A percentile compares a stretch with the other conserved stretches of the same genome.
Conservation (phyloP, 1,284 basidiomycete genomes). For the Neonothopanus nambi region DNA sequence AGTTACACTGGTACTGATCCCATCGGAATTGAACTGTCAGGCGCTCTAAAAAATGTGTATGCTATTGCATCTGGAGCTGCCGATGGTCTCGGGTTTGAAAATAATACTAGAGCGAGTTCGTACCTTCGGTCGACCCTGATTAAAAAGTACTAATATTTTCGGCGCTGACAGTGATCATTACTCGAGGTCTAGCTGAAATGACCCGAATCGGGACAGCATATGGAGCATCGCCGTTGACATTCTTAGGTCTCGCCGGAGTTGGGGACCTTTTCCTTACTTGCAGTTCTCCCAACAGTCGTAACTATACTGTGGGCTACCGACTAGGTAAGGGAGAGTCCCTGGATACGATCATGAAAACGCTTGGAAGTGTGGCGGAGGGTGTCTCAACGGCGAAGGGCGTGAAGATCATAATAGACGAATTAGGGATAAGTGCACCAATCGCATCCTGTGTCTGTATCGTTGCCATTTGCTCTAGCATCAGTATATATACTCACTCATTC, state of each 20-base stretch:
- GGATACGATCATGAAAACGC: conserved; percentile 67
- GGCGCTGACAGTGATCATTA: conserved; percentile 68
- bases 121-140: conserved; percentile 1
- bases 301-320: conserved; percentile 82
- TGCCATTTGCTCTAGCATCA: conserved; percentile 12
- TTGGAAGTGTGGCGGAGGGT: conserved; percentile 84
- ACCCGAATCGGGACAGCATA: conserved; percentile 82
- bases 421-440: conserved; percentile 72
- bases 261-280: conserved; percentile 85
- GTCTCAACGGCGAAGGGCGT: conserved; percentile 78
- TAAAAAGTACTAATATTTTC: conserved; percentile 1
- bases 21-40: conserved; percentile 85
- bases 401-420: conserved; percentile 68
- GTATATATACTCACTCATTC: too few relatives aligned
- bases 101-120: conserved; percentile 86
- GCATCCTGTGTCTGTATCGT: conserved; percentile 62
- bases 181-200: conserved; percentile 81
- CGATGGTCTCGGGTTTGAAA: conserved; percentile 85
- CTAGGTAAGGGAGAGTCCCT: conserved; percentile 77
- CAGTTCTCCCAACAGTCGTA: conserved; percentile 78
- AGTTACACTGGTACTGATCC: conserved; percentile 82
- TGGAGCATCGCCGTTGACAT: conserved; percentile 83
- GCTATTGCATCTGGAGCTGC: conserved; percentile 90
- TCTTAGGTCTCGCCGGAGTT: conserved; percentile 77
- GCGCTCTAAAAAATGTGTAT: conserved; percentile 92